A percentile compares a stretch with the other conserved stretches of the same genome.
These are phyloP conservation scores for Delonix regia DNA, from an alignment of 306 rosid species.

Conservation along the genomic window DNA sequence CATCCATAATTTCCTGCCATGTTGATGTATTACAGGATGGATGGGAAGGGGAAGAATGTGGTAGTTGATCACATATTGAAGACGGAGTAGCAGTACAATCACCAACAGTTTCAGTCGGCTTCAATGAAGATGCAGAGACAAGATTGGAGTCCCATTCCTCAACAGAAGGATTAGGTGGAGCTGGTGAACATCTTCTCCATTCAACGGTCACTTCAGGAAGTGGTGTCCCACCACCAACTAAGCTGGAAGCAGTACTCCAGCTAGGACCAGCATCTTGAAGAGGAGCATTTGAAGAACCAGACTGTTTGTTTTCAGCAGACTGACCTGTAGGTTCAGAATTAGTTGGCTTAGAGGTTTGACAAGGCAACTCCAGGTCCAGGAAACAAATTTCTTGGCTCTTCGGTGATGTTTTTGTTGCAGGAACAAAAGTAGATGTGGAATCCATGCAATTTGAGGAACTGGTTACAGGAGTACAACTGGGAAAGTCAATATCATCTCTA, in stretches of 20 bases:
- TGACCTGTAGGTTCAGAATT: constrained; percentile 32
- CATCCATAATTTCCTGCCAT: constrained; percentile 77
- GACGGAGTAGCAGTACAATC: constrained; percentile 48
- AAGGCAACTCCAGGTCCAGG: constrained; percentile 39
- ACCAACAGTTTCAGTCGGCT: constrained; percentile 42
- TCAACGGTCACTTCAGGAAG: constrained; percentile 48
- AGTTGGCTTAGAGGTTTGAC: constrained; percentile 37
- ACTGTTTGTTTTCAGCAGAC: constrained; percentile 44
- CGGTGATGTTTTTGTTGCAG: constrained; percentile 37
- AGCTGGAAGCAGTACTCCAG: constrained; percentile 66
- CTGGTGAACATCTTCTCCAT: constrained; percentile 50
- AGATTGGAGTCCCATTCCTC: constrained; percentile 67
- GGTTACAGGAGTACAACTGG: constrained; percentile 38
- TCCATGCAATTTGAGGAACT: constrained; percentile 31
- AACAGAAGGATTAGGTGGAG: constrained; percentile 51
- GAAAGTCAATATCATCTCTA: constrained; percentile 50
- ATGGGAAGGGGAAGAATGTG: constrained; percentile 59
- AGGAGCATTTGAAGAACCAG: constrained; percentile 46
- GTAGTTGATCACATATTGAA: constrained; percentile 51
- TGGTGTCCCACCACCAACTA: constrained; percentile 45
- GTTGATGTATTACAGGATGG: constrained; percentile 57
- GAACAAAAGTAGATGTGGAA: constrained; percentile 23
- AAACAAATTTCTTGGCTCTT: constrained; percentile 34
- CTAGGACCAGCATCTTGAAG: constrained; percentile 56
- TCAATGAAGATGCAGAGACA: constrained; percentile 54